phyloP scores from a whole-genome alignment of 139 green algal species.

The Eudorina sp. region DNA sequence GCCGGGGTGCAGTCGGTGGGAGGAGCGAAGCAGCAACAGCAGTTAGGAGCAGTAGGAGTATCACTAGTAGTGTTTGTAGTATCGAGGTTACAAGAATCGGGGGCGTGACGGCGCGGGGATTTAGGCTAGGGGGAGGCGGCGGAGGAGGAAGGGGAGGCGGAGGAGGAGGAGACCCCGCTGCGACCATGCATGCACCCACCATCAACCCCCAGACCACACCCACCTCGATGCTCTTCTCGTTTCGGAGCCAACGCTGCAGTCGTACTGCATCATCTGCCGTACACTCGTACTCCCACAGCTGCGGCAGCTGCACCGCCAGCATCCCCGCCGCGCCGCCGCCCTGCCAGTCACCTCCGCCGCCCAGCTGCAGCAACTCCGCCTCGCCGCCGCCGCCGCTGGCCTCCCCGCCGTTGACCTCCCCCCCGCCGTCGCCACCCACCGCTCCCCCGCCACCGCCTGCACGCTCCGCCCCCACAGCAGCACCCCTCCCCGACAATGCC shows the following conservation, averaged over 20 bases:
- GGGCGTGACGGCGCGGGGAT: too few relatives aligned
- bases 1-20: not conserved
- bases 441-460: not conserved
- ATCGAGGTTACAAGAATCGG: too few relatives aligned
- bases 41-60: too few relatives aligned
- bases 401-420: not conserved
- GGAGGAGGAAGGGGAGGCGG: too few relatives aligned
- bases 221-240: constrained; percentile 55
- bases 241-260: constrained; percentile 50
- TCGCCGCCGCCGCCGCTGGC: too few relatives aligned
- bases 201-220: constrained; percentile 13
- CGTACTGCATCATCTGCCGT: not conserved
- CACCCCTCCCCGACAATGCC: not conserved
- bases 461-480: not conserved
- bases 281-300: constrained; percentile 11
- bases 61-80: too few relatives aligned
- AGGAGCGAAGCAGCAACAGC: too few relatives aligned
- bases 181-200: too few relatives aligned
- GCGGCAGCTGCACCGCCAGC: constrained; percentile 53
- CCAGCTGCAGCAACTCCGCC: constrained; percentile 1
- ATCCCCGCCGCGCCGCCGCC: constrained; percentile 44
- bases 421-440: not conserved
- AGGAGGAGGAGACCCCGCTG: too few relatives aligned
- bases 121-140: too few relatives aligned
- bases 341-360: constrained; percentile 36